Percentiles rank a stretch among this genome's conserved stretches.
These are phyloP conservation scores for Phytophthora sp. DNA, from an alignment of 352 stramenopile genomes.

Conservation along the genomic window DNA sequence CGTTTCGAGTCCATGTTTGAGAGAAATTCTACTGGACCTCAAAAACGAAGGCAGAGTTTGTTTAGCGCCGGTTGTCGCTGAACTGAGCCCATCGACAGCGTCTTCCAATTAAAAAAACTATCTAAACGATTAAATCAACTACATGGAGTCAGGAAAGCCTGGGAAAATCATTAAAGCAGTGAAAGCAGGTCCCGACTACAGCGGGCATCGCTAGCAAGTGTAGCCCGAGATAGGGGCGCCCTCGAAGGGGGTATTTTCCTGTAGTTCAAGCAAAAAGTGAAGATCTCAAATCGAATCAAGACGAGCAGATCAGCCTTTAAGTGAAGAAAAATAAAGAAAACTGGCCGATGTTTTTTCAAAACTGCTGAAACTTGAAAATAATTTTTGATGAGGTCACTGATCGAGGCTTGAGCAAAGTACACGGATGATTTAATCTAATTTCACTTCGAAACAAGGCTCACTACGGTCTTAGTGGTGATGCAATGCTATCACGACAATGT, in stretches of 20 bases:
- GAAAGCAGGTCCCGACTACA: no score
- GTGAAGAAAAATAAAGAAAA: neutral
- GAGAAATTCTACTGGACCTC: no score
- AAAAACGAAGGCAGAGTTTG: no score
- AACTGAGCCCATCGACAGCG: no score
- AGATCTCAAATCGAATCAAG: slow-evolving; percentile 10
- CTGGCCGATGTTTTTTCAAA: slow-evolving; percentile 14
- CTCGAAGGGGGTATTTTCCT: neutral
- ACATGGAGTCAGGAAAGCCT: no score
- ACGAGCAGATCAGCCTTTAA: slow-evolving; percentile 6
- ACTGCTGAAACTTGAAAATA: slow-evolving; percentile 11
- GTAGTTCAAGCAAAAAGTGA: slow-evolving; percentile 7
- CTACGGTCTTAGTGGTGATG: slow-evolving; percentile 4
- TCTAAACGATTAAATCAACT: no score
- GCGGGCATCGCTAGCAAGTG: no score
- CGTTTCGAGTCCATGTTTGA: no score
- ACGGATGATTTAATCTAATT: slow-evolving; percentile 13
- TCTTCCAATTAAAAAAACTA: no score
- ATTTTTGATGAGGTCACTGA: slow-evolving; percentile 3
- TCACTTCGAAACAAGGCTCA: slow-evolving; percentile 11
- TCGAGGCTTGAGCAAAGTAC: slow-evolving; percentile 16
- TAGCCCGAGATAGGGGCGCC: no score
- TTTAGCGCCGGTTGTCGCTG: no score
- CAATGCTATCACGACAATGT: slow-evolving; percentile 8
- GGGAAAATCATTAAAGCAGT: no score